phyloP scores from a whole-genome alignment of 768 basidiomycete species.

The Fibroporia radiculosa region DNA sequence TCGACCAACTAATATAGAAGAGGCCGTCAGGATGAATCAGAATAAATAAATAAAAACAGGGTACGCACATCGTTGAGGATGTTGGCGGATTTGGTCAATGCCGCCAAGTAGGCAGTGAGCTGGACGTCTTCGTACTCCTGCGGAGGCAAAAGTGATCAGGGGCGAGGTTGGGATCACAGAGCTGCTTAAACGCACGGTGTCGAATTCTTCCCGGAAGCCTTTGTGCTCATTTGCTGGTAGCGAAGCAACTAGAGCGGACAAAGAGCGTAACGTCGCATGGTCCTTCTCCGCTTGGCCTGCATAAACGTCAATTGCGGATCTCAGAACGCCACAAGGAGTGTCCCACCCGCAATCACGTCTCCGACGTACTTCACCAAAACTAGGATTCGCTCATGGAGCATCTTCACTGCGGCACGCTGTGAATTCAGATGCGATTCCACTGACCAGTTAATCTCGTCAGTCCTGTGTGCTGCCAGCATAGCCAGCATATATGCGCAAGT shows the following conservation, averaged over 20 bases:
- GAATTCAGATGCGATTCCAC: constrained; percentile 89
- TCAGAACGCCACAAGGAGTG: too few relatives aligned
- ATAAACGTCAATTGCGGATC: too few relatives aligned
- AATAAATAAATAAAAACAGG: too few relatives aligned
- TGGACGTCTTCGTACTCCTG: constrained; percentile 97
- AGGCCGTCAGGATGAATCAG: constrained; percentile 8
- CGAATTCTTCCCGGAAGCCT: constrained; percentile 81
- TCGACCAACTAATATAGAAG: constrained; percentile 54
- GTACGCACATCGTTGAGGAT: constrained; percentile 81
- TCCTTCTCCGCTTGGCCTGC: constrained; percentile 71
- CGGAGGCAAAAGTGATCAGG: background rate
- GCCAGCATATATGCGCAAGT: background rate
- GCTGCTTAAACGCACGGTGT: constrained; percentile 49
- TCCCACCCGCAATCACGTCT: constrained; percentile 66
- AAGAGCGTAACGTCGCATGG: constrained; percentile 72
- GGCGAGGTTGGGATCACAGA: background rate
- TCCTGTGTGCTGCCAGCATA: too few relatives aligned
- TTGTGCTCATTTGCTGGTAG: constrained; percentile 81
- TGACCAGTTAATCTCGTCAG: constrained; percentile 24
- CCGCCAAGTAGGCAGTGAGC: constrained; percentile 80
- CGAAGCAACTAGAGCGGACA: constrained; percentile 81
- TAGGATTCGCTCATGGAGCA: constrained; percentile 88
- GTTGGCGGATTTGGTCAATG: constrained; percentile 82
- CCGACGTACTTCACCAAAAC: constrained; percentile 83
- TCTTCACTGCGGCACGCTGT: constrained; percentile 91